Evolutionary conservation across 2,329 filamentous ascomycete genomes (phyloP).

Genomic region (Graphilbum ipis-grandicollis): DNA sequence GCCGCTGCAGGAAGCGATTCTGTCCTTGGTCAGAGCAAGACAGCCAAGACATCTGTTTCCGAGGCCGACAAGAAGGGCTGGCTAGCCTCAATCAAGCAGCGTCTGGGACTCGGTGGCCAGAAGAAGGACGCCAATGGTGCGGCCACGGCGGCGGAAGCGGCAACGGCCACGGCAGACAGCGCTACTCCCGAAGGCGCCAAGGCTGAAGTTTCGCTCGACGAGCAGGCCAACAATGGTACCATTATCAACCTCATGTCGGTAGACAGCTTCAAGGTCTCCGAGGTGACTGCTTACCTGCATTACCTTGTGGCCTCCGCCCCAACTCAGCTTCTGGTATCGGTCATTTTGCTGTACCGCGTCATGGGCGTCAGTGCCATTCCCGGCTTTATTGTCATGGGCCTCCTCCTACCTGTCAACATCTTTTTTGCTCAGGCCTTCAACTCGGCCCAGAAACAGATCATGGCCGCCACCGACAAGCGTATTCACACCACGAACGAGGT

Average conservation of each 20-base stretch:
- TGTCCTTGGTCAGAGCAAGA: slow-evolving; percentile 41
- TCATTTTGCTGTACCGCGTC: slow-evolving; percentile 71
- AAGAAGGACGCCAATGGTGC: slow-evolving; percentile 18
- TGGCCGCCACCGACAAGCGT: slow-evolving; percentile 83
- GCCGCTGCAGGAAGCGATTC: slow-evolving; percentile 65
- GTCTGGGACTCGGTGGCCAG: slow-evolving; percentile 39
- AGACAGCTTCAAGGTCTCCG: slow-evolving; percentile 95
- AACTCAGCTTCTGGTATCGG: slow-evolving; percentile 67
- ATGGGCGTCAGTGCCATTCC: slow-evolving; percentile 88
- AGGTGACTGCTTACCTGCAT: slow-evolving; percentile 87
- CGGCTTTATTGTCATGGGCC: slow-evolving; percentile 75
- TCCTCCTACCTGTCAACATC: slow-evolving; percentile 83
- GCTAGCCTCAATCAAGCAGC: slow-evolving; percentile 32
- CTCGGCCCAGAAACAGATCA: slow-evolving; percentile 73
- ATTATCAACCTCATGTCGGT: slow-evolving; percentile 99
- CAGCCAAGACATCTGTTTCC: slow-evolving; percentile 19
- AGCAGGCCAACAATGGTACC: slow-evolving; percentile 85
- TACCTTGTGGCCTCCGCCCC: slow-evolving; percentile 89
- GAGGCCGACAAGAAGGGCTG: slow-evolving; percentile 19
- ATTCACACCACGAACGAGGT: slow-evolving; percentile 97
- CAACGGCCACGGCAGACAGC: slow-evolving; percentile 12
- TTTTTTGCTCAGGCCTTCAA: slow-evolving; percentile 74
- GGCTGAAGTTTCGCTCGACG: slow-evolving; percentile 29
- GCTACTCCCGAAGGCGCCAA: slow-evolving; percentile 17
- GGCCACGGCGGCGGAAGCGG: background rate